phyloP scores from a whole-genome alignment of 2,329 filamentous ascomycete species.

The Nakataea oryzae region DNA sequence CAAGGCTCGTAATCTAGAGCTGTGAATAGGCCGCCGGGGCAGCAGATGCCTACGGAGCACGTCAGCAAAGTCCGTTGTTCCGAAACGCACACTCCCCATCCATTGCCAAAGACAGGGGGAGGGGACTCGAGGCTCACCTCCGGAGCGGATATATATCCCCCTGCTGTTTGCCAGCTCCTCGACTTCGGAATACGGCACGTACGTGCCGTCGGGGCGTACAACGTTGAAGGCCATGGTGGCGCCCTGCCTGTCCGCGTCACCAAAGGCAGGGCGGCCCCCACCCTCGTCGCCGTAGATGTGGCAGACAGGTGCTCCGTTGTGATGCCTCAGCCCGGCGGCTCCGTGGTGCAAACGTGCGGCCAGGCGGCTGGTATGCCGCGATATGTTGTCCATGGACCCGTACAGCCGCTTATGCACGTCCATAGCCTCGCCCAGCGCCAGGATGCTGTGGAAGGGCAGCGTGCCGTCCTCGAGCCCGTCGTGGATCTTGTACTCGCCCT shows the following conservation, averaged over 20 bases:
- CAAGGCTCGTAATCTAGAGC: slow-evolving; percentile 38
- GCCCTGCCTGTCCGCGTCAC: slow-evolving; percentile 42
- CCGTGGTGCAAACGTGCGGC: slow-evolving; percentile 35
- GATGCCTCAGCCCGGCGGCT: slow-evolving; percentile 37
- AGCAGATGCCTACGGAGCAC: slow-evolving; percentile 28
- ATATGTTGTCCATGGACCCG: slow-evolving; percentile 46
- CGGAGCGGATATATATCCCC: slow-evolving; percentile 50
- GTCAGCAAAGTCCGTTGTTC: background rate
- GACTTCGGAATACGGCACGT: slow-evolving; percentile 47
- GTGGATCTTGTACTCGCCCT: slow-evolving; percentile 36
- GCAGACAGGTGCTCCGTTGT: slow-evolving; percentile 39
- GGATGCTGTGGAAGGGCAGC: slow-evolving; percentile 52
- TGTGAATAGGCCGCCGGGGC: slow-evolving; percentile 34
- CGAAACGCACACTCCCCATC: too few relatives aligned
- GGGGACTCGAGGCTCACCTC: slow-evolving; percentile 22
- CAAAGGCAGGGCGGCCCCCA: slow-evolving; percentile 26
- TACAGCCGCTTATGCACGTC: slow-evolving; percentile 44
- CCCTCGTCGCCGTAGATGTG: slow-evolving; percentile 32
- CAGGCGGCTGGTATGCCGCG: slow-evolving; percentile 45
- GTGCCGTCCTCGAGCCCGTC: slow-evolving; percentile 59
- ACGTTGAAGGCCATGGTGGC: slow-evolving; percentile 57
- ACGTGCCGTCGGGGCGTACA: slow-evolving; percentile 35
- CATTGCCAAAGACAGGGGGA: slow-evolving; percentile 7
- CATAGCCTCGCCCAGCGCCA: slow-evolving; percentile 50
- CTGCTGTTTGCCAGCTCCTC: slow-evolving; percentile 44